These are phyloP conservation scores for Fusarium goolgardi DNA, from an alignment of 2,329 filamentous ascomycete species.

Conservation along the genomic window DNA sequence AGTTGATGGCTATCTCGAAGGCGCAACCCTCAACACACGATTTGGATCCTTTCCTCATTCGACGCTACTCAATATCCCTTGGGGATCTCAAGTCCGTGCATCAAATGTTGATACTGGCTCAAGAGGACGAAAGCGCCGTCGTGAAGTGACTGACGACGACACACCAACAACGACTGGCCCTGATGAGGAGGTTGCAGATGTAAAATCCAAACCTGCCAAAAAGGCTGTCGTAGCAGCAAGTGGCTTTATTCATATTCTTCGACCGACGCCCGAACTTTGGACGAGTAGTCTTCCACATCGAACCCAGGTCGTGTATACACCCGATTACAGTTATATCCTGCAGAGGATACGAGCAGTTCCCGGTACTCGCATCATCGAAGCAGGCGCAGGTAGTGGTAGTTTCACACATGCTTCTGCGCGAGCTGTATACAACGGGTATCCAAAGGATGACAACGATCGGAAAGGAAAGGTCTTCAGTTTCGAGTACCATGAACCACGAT, in stretches of 20 bases:
- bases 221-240: slow-evolving; percentile 66
- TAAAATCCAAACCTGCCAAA: slow-evolving; percentile 55
- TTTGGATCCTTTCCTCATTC: slow-evolving; percentile 92
- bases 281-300: slow-evolving; percentile 82
- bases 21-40: slow-evolving; percentile 86
- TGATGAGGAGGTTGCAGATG: slow-evolving; percentile 50
- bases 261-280: slow-evolving; percentile 85
- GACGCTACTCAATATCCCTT: slow-evolving; percentile 80
- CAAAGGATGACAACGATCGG: slow-evolving; percentile 56
- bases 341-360: slow-evolving; percentile 80
- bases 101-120: slow-evolving; percentile 92
- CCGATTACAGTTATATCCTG: slow-evolving; percentile 86
- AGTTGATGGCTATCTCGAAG: slow-evolving; percentile 78
- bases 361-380: slow-evolving; percentile 80
- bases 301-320: slow-evolving; percentile 88
- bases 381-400: slow-evolving; percentile 83
- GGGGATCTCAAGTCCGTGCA: slow-evolving; percentile 92
- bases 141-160: slow-evolving; percentile 60
- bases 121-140: slow-evolving; percentile 77
- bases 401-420: slow-evolving; percentile 84
- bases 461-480: slow-evolving; percentile 83
- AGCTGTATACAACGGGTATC: slow-evolving; percentile 80
- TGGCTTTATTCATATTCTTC: slow-evolving; percentile 82
- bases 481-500: slow-evolving; percentile 81
- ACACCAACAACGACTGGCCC: slow-evolving; percentile 50